Percentiles rank a stretch among this genome's conserved stretches.
Evolutionary conservation across 1,284 basidiomycete genomes (phyloP).

Genomic region (Megacollybia platyphylla): DNA sequence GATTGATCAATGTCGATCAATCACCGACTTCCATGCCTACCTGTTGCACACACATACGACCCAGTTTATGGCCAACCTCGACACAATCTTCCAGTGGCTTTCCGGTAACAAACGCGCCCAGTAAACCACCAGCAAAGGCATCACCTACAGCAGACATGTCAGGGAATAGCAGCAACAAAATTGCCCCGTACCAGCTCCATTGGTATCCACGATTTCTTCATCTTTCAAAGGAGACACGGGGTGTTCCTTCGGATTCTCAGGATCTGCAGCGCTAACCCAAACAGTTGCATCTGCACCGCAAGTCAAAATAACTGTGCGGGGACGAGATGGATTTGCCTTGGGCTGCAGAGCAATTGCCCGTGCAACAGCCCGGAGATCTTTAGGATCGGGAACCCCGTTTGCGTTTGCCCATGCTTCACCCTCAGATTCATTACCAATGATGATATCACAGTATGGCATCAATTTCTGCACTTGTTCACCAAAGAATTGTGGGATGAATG

Average conservation of each 20-base stretch:
- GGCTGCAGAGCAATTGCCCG: slow-evolving; percentile 56
- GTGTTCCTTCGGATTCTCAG: slow-evolving; percentile 43
- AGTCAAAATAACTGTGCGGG: slow-evolving; percentile 85
- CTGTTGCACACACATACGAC: slow-evolving; percentile 80
- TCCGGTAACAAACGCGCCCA: slow-evolving; percentile 77
- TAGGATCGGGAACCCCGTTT: slow-evolving; percentile 41
- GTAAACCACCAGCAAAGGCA: slow-evolving; percentile 95
- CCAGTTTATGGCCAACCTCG: slow-evolving; percentile 83
- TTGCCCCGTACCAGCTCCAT: slow-evolving; percentile 52
- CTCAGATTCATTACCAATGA: slow-evolving; percentile 94
- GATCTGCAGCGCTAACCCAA: slow-evolving; percentile 54
- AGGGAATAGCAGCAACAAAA: no score
- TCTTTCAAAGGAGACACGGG: slow-evolving; percentile 51
- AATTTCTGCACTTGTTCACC: slow-evolving; percentile 69
- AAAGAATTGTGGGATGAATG: slow-evolving; percentile 97
- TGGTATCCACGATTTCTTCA: slow-evolving; percentile 88
- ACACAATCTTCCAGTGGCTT: slow-evolving; percentile 75
- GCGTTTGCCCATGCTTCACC: slow-evolving; percentile 80
- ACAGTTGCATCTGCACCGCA: slow-evolving; percentile 80
- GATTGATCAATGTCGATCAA: not conserved
- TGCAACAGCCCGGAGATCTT: slow-evolving; percentile 60
- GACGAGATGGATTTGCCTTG: slow-evolving; percentile 61
- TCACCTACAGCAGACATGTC: slow-evolving; percentile 42
- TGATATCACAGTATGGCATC: slow-evolving; percentile 72
- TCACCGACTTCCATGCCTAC: slow-evolving; percentile 25